Base-by-base conservation (phyloP, 2,329 filamentous ascomycete genomes). In the Fusarium pseudonygamai region DNA sequence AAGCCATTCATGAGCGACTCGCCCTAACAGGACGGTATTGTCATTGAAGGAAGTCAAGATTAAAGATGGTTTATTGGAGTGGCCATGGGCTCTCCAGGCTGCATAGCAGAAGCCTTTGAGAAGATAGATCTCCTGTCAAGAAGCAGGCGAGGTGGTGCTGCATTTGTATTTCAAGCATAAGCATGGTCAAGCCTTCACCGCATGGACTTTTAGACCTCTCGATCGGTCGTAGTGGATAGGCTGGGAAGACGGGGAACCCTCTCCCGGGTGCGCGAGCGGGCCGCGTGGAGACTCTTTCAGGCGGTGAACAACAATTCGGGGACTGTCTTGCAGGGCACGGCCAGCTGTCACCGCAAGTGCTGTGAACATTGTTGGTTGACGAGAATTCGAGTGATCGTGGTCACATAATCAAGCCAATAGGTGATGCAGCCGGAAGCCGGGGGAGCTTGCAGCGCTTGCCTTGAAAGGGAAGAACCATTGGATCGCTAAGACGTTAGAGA, bases 281-380 rank as follows among this genome's bases (percentile, higher is more conserved):
- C 76, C 76, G 73, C 72, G 73, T 78, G 75, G 75, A 63, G 76
- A 65, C 72, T 49, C 18, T 50, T 61, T 68, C 75, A 74, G 76
- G 76, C 76, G 76, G 76, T 78, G 76, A 73, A 73, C 69, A 64
- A 69, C 66, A 67, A 58, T 62, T 76, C 39, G 58, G 36, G 60
- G 57, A 55, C 56, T 50, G 32, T 49, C n/a, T 63, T 52, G 75
- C 76, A 72, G 64, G 67, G 69, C 69, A 55, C 46, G 49, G 75
- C 71, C 75, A 77, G 75, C 63, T 77, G 76, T 78, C 76, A 78
- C 76, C 76, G 76, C 76, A 77, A 78, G 76, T 74, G 68, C 73
- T 71, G 69, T 67, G 60, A 46, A 64, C 46, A 59, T 71, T 60
- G 72, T 75, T 77, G 71, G 73, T 40, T 63, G 67, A 75, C 52